A percentile compares a stretch with the other conserved stretches of the same genome.
phyloP scores from a whole-genome alignment of 78 protist genomes.

The Isochrysis galbana region DNA sequence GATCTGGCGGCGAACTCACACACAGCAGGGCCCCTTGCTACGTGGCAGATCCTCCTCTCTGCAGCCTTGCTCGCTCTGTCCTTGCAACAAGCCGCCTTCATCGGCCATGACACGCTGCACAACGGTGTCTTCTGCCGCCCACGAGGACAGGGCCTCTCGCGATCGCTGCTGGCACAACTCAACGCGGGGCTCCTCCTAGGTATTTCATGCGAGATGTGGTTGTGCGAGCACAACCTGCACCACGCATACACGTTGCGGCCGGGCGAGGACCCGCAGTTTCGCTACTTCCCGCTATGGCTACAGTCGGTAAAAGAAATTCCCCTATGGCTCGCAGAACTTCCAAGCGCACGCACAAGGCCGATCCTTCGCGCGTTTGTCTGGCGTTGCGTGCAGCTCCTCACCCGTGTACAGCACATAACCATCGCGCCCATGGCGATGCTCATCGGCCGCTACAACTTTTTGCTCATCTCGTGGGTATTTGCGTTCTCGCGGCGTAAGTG shows the following conservation, averaged over 20 bases:
- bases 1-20: no score
- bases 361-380: neutral
- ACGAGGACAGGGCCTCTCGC: neutral
- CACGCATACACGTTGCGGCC: neutral
- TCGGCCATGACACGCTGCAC: conserved; percentile 31
- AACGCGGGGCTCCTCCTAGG: neutral
- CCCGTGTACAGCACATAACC: neutral
- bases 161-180: neutral
- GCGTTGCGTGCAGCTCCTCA: neutral
- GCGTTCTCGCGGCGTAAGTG: neutral
- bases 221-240: neutral
- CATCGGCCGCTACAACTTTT: neutral
- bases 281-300: neutral
- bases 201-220: neutral
- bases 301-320: neutral
- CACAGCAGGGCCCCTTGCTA: neutral
- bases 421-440: neutral
- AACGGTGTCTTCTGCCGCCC: neutral
- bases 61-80: neutral
- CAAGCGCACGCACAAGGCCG: neutral
- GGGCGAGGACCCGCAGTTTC: neutral
- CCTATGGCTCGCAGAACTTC: neutral
- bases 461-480: neutral
- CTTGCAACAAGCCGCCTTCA: neutral
- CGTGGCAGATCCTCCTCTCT: neutral